phyloP scores from a whole-genome alignment of 352 stramenopile genomes.

The Pythium periplocum region DNA sequence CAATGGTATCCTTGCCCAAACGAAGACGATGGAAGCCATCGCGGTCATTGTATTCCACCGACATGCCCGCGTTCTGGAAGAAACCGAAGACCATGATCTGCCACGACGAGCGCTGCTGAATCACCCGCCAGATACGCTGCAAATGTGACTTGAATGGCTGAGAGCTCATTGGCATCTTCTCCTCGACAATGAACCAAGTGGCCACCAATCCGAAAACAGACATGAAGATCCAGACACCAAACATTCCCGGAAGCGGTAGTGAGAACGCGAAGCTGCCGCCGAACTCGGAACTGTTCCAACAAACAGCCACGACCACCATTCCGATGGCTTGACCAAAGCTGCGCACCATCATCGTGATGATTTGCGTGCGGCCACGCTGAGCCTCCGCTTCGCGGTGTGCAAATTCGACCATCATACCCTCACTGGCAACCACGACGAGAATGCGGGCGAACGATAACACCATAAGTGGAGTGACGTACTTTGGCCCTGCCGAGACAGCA shows the following conservation, averaged over 20 bases:
- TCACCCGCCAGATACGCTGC: neutral
- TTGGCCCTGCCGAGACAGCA: neutral
- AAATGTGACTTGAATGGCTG: constrained; percentile 1
- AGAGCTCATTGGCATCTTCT: neutral
- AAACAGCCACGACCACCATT: constrained; percentile 2
- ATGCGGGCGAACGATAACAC: constrained; percentile 1
- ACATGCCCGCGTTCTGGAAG: constrained; percentile 2
- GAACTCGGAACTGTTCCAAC: constrained; percentile 4
- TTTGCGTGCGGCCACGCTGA: constrained; percentile 15
- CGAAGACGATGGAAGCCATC: too few relatives aligned
- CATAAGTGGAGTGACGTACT: constrained; percentile 4
- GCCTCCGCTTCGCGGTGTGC: constrained; percentile 13
- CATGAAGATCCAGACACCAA: neutral
- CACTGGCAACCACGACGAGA: constrained; percentile 10
- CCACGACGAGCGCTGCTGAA: constrained; percentile 5
- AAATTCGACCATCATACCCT: constrained; percentile 23
- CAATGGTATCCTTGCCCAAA: too few relatives aligned
- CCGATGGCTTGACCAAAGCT: constrained; percentile 11
- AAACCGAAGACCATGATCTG: constrained; percentile 7
- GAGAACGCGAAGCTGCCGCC: constrained; percentile 3
- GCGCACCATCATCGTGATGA: constrained; percentile 10
- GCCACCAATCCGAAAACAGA: neutral
- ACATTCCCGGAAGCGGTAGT: neutral
- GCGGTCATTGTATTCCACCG: too few relatives aligned
- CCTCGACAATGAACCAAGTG: neutral